phyloP scores from a whole-genome alignment of 1,284 basidiomycete genomes.

The Pyrrhoderma noxium region DNA sequence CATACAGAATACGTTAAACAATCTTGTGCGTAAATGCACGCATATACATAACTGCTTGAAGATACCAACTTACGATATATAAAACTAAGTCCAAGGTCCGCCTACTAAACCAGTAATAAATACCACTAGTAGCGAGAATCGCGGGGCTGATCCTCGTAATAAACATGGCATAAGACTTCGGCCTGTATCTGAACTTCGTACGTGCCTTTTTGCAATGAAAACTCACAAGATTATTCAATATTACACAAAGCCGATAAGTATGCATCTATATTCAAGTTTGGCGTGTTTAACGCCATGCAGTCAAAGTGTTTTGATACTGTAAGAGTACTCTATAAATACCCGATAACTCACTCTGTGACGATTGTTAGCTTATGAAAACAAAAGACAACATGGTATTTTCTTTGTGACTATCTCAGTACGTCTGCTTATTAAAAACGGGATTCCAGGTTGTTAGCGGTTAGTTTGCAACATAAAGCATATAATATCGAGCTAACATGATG shows the following conservation, averaged over 20 bases:
- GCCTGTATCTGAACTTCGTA: constrained; percentile 67
- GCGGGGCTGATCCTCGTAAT: constrained; percentile 31
- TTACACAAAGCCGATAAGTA: constrained; percentile 65
- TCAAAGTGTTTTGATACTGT: constrained; percentile 76
- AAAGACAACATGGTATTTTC: constrained; percentile 68
- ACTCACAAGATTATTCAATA: too few species aligned
- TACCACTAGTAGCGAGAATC: neutral
- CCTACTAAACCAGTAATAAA: too few species aligned
- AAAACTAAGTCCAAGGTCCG: too few species aligned
- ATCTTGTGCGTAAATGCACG: too few species aligned
- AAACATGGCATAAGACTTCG: constrained; percentile 45
- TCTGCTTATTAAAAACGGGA: constrained; percentile 16
- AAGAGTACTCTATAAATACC: constrained; percentile 23
- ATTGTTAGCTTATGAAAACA: constrained; percentile 52
- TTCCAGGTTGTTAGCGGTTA: constrained; percentile 70
- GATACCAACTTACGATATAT: too few species aligned
- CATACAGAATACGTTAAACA: too few species aligned
- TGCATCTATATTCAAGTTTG: constrained; percentile 77
- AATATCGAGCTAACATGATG: neutral
- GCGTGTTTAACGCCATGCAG: constrained; percentile 86
- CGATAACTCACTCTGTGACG: neutral
- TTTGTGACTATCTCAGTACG: neutral
- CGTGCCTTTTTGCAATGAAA: constrained; percentile 23
- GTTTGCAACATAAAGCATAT: constrained; percentile 14
- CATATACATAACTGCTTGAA: too few species aligned